Base-by-base conservation (phyloP, 1,284 basidiomycete species). In the Veloporphyrellus conicus region DNA sequence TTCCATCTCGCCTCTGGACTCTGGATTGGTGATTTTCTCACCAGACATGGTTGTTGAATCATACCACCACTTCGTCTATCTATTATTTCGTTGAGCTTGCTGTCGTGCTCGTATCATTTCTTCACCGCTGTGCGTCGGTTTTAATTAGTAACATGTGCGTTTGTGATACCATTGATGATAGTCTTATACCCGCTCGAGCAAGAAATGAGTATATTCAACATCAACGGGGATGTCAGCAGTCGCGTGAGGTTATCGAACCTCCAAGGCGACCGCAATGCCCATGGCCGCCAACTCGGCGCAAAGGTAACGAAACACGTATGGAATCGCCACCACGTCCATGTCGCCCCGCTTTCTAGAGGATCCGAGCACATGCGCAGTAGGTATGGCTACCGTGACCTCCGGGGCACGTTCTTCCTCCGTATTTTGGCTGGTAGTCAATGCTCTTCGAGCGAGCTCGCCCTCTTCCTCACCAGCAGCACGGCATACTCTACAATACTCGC, bases 401-500 rank as follows among this genome's bases (percentile, higher is more conserved):
- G 72, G 65, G 37, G 71, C 67, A 25, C 47, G 52, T 1, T 65
- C 64, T 37, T 56, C 64, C 39, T 69, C 69, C 36, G 63, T 60
- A 52, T 71, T 69, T 55, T 75, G 73, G 11, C 75, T 76, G 16
- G 74, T 76, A 9, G 66, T 75, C 46, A 86, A 59, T 27, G 77
- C 74, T 51, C 73, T 70, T 43, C 84, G 72, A 52, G 77, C 78
- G 15, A 69, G 70, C 51, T 76, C 75, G 19, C 81, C 81, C 54
- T 80, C 75, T 52, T 82, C 74, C 50, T 85, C 81, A 38, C 83
- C 82, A 35, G 73, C 75, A 12, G 77, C 81, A 44, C 89, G 78
- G 69, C 93, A 97, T n/a, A 91, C 79, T 50, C 93, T 77, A 67
- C 93, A 97, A 66, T 94, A 94, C 70, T 96, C 92, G 39, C 91